These are phyloP conservation scores for Fusarium nurragi DNA, from an alignment of 2,329 filamentous ascomycete species.

Conservation along the genomic window DNA sequence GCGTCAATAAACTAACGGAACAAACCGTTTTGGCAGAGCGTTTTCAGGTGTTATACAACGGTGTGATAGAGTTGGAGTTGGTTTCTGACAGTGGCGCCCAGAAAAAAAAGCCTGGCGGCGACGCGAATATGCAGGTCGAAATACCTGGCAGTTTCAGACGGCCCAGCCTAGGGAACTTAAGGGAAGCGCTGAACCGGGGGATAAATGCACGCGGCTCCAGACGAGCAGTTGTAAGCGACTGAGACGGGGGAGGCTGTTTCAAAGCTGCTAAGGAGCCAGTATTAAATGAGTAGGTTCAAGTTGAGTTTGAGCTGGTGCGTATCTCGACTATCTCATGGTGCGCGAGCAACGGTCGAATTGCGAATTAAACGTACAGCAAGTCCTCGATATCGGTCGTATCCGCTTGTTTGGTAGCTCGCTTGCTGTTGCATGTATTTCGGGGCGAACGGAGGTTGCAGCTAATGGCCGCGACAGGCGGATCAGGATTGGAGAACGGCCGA, in stretches of 20 bases:
- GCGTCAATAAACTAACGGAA: constrained; percentile 34
- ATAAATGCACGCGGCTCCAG: constrained; percentile 36
- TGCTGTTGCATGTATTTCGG: constrained; percentile 26
- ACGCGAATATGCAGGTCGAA: constrained; percentile 44
- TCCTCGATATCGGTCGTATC: constrained; percentile 46
- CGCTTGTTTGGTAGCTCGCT: constrained; percentile 30
- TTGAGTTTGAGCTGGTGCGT: constrained; percentile 10
- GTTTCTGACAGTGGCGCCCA: constrained; percentile 29
- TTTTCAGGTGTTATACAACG: constrained; percentile 16
- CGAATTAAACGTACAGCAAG: constrained; percentile 37
- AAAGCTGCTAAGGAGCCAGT: constrained; percentile 32
- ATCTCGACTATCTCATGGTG: constrained; percentile 57
- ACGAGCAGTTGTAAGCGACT: constrained; percentile 25
- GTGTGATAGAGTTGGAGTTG: constrained; percentile 19
- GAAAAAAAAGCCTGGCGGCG: constrained; percentile 37
- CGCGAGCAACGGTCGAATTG: constrained; percentile 44
- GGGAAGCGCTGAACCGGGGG: constrained; percentile 37
- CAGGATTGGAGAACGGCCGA: constrained; percentile 38
- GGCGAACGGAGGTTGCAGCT: constrained; percentile 40
- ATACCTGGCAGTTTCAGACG: constrained; percentile 45
- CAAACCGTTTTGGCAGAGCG: constrained; percentile 10
- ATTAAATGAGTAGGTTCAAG: constrained; percentile 44
- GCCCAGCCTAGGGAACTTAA: constrained; percentile 8
- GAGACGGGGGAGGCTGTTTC: constrained; percentile 30
- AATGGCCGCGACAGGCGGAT: constrained; percentile 35